Evolutionary conservation across 2,329 filamentous ascomycete genomes (phyloP).

Genomic region (Salinomyces thailandicus): DNA sequence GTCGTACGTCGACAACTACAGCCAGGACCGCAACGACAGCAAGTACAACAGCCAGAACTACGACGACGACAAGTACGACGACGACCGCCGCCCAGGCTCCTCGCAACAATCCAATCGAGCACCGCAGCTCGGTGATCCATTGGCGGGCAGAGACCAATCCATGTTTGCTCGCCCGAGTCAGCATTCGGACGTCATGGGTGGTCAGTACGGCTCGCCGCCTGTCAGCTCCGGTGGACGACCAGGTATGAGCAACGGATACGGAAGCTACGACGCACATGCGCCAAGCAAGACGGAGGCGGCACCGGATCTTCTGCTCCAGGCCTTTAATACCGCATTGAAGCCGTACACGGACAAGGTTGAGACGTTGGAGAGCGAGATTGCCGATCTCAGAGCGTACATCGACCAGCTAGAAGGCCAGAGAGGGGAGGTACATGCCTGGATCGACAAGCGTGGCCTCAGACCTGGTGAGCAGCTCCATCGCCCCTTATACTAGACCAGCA

Average conservation of each 20-base stretch:
- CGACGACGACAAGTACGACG: slow-evolving; percentile 32
- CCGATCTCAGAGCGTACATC: slow-evolving; percentile 40
- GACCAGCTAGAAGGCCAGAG: slow-evolving; percentile 43
- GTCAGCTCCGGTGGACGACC: slow-evolving; percentile 7
- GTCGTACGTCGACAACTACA: slow-evolving; percentile 38
- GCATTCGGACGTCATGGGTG: slow-evolving; percentile 28
- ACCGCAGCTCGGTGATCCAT: slow-evolving; percentile 13
- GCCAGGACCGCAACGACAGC: slow-evolving; percentile 29
- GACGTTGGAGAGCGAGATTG: slow-evolving; percentile 40
- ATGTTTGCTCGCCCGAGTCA: slow-evolving; percentile 38
- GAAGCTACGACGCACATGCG: slow-evolving; percentile 15
- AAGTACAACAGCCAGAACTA: slow-evolving; percentile 36
- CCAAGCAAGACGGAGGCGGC: slow-evolving; percentile 29
- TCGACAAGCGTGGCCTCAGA: slow-evolving; percentile 44
- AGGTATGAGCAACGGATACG: slow-evolving; percentile 15
- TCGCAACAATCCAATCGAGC: slow-evolving; percentile 25
- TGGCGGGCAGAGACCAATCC: slow-evolving; percentile 20
- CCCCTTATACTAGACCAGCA: not conserved
- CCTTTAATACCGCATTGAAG: slow-evolving; percentile 44
- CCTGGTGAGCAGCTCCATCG: slow-evolving; percentile 32
- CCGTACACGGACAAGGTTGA: slow-evolving; percentile 46
- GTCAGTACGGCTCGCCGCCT: slow-evolving; percentile 13
- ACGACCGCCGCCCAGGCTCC: slow-evolving; percentile 21
- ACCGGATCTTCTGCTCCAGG: slow-evolving; percentile 41
- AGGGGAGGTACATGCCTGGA: slow-evolving; percentile 44